A percentile compares a stretch with the other conserved stretches of the same genome.
Conservation (phyloP, 1,139 yeast species). For the Zygosaccharomyces sapae region DNA sequence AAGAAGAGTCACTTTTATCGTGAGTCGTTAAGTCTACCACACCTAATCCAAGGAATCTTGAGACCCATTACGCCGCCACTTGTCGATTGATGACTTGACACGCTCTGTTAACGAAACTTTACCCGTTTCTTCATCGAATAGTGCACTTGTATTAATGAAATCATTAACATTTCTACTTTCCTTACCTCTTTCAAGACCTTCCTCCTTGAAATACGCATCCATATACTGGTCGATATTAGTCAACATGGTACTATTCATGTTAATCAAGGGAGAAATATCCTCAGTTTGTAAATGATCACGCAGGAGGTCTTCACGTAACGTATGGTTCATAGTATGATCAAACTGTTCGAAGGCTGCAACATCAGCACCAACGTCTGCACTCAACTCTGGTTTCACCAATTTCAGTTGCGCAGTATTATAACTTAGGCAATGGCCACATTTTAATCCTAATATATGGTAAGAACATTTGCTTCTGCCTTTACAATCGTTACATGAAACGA, state of each 20-base stretch:
- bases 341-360: conserved; percentile 14
- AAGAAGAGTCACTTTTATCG: too few relatives aligned
- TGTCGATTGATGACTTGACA: conserved; percentile 3
- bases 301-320: conserved; percentile 19
- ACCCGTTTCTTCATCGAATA: conserved; percentile 8
- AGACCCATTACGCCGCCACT: conserved; percentile 7
- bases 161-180: conserved; percentile 21
- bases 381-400: conserved; percentile 46
- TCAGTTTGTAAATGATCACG: conserved; percentile 23
- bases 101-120: conserved; percentile 4
- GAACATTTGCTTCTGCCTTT: conserved; percentile 71
- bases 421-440: conserved; percentile 81
- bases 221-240: conserved; percentile 24
- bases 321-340: conserved; percentile 17
- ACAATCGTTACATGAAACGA: conserved; percentile 84
- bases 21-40: neutral
- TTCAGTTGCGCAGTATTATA: conserved; percentile 77
- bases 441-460: conserved; percentile 81
- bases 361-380: conserved; percentile 38
- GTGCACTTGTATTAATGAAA: conserved; percentile 15
- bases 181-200: conserved; percentile 9
- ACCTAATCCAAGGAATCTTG: conserved; percentile 5
- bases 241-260: conserved; percentile 19
- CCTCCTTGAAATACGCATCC: conserved; percentile 22
- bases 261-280: conserved; percentile 19